These are phyloP conservation scores for Marchantia paleacea DNA, from an alignment of 225 moss, liverwort and hornwort species.

Conservation along the genomic window DNA sequence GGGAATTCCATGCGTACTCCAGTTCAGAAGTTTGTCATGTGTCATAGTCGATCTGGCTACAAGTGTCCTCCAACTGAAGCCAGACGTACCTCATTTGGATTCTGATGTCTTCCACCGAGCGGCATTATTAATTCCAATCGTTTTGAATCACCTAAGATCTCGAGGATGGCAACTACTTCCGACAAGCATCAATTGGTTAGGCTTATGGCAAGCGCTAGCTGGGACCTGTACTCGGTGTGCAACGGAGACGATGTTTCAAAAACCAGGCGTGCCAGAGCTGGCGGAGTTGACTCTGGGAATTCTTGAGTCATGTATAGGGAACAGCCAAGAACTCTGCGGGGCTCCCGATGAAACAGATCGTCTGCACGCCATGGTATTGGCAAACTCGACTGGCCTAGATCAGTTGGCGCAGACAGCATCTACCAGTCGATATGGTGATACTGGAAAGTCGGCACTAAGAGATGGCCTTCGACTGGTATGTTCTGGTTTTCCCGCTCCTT, in stretches of 20 bases:
- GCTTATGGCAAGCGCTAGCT: constrained; percentile 68
- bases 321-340: constrained; percentile 85
- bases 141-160: constrained; percentile 61
- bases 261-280: constrained; percentile 76
- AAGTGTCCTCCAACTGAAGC: constrained; percentile 57
- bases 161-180: constrained; percentile 70
- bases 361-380: constrained; percentile 77
- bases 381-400: constrained; percentile 63
- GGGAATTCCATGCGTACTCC: constrained; percentile 68
- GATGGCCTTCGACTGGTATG: constrained; percentile 78
- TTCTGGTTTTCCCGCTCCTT: not conserved
- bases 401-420: constrained; percentile 69
- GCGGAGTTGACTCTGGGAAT: constrained; percentile 71
- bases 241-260: constrained; percentile 66
- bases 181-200: constrained; percentile 72
- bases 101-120: constrained; percentile 73
- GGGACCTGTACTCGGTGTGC: constrained; percentile 76
- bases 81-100: constrained; percentile 56
- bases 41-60: constrained; percentile 71
- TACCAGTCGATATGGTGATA: constrained; percentile 64
- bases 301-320: constrained; percentile 78
- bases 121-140: constrained; percentile 62
- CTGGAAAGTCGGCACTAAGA: constrained; percentile 57
- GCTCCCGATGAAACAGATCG: constrained; percentile 90
- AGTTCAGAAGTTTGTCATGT: constrained; percentile 70